Evolutionary conservation across 1,139 yeast genomes (phyloP), one percentile per base, ranked within the genome.

Genomic region (Suzukiozyma palmioleophila): DNA sequence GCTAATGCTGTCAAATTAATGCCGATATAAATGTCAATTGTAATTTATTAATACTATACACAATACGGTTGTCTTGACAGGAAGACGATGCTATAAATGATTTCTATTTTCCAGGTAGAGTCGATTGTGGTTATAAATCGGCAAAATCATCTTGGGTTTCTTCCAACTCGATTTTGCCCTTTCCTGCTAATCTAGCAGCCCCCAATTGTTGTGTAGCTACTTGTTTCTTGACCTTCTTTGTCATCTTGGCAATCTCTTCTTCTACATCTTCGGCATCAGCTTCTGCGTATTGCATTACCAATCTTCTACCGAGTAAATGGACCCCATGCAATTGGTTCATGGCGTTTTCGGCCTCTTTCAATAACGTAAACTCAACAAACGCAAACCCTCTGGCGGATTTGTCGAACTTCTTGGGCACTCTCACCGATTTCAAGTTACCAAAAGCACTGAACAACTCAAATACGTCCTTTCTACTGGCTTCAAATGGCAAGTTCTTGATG

Each of bases 321-420:
- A 94, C 96, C 45, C 98, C 98, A 60, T 84, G 86, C 49, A 92
- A 75, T 58, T 90, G 94, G 52, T 82, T 82, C 90, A 92, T 85
- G n/a, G 97, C 98, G 57, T 73, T 81, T 58, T 85, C 96, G 2
- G 98, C 97, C 62, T 92, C 99, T 61, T 89, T 87, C 32, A 88
- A 75, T 35, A 94, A 70, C 14, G 84, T 71, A 56, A 85, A 94
- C 62, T 92, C 99, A 36, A 94, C 96, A 61, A 92, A 92, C 0
- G 98, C 98, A 69, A 92, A 92, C 58, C 99, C 99, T 60, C 98
- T 80, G 12, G 97, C 95, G 27, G 90, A 78, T 59, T 84, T 85
- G 72, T 92, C 95, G 69, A 90, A 89, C 61, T 94, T 94, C 76
- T 85, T 85, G 24, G 99, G 99, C 38, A 92, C 92, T 59, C 98